Conservation (phyloP, 2,329 filamentous ascomycete genomes). For the Ophiosphaerella herpotricha region DNA sequence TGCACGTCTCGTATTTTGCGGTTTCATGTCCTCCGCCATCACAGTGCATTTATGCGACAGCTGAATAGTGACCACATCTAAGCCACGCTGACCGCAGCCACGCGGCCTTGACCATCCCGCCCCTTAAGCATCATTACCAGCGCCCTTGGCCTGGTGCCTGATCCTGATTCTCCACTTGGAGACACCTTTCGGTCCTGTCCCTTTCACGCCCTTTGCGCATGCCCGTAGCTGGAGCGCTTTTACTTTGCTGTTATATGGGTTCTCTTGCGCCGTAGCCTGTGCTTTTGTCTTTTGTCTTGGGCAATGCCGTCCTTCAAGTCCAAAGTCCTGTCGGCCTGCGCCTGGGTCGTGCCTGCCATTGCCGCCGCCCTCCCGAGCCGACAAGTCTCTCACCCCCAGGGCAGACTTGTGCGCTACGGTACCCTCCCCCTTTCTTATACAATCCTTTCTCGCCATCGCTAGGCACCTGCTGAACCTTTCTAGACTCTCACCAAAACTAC, state of each 20-base stretch:
- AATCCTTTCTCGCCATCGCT: slow-evolving; percentile 25
- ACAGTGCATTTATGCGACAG: slow-evolving; percentile 15
- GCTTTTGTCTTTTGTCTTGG: slow-evolving; percentile 11
- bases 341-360: slow-evolving; percentile 34
- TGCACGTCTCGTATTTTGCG: slow-evolving; percentile 3
- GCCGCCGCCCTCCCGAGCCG: slow-evolving; percentile 32
- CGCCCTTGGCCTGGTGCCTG: slow-evolving; percentile 40
- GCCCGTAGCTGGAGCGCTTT: slow-evolving; percentile 4
- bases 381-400: slow-evolving; percentile 21
- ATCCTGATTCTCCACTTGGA: slow-evolving; percentile 17
- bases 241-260: slow-evolving; percentile 3
- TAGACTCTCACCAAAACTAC: slow-evolving; percentile 42
- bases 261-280: neutral
- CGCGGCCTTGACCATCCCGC: slow-evolving; percentile 7
- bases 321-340: slow-evolving; percentile 37
- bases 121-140: slow-evolving; percentile 8
- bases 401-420: slow-evolving; percentile 37
- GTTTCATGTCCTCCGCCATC: slow-evolving; percentile 13
- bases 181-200: slow-evolving; percentile 20
- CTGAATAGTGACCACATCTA: slow-evolving; percentile 32
- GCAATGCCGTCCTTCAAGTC: slow-evolving; percentile 40
- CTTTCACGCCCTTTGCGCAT: slow-evolving; percentile 21
- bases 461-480: slow-evolving; percentile 39
- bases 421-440: slow-evolving; percentile 23
- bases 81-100: slow-evolving; percentile 33